Evolutionary conservation across 352 stramenopile species (phyloP), one percentile per base, ranked within the genome.

Genomic region (Globisporangium radiosum): DNA sequence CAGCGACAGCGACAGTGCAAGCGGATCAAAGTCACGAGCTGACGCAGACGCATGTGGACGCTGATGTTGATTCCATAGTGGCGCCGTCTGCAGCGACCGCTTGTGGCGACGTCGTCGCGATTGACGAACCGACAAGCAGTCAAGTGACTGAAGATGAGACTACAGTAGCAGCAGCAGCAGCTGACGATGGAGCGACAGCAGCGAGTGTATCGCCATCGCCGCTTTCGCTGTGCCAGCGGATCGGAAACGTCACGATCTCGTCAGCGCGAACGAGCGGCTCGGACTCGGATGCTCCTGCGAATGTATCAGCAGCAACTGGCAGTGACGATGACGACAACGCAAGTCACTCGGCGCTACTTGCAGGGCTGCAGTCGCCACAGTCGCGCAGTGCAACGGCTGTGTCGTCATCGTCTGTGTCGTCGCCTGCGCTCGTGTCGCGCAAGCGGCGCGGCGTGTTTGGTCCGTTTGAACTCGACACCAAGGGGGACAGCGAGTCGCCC

Each of bases 211-310:
- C 15, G 45, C 68, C 75, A 61, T 72, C 73, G 51, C 82, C 80
- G 5, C 56, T 90, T 40, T 88, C 84, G 43, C 62, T 93, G 42
- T 86, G 75, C 60, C 74, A 94, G 57, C 76, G 78, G 1, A 94
- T 94, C 40, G 79, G 75, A 47, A 81, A 92, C 39, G 81, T 91
- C 9, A 82, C 79, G 5, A 94, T 94, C 39, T 94, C 84, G 4
- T 71, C 78, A 47, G n/a, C 6, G 15, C 15, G 13, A 49, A n/a
- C 11, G 11, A 17, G 11, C 19, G 38, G 7, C 47, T 19, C 17
- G 17, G 17, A 19, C 17, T 19, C 17, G 17, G 17, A 19, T 19
- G 17, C 17, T 19, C 17, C 17, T 19, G 17, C 15, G 7, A 33
- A 39, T 15, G 49, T 2, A 36, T 17, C 15, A 25, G 48, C 10